These are phyloP conservation scores for Colletotrichum graminicola DNA, from an alignment of 2,329 filamentous ascomycete species.

Conservation along the genomic window DNA sequence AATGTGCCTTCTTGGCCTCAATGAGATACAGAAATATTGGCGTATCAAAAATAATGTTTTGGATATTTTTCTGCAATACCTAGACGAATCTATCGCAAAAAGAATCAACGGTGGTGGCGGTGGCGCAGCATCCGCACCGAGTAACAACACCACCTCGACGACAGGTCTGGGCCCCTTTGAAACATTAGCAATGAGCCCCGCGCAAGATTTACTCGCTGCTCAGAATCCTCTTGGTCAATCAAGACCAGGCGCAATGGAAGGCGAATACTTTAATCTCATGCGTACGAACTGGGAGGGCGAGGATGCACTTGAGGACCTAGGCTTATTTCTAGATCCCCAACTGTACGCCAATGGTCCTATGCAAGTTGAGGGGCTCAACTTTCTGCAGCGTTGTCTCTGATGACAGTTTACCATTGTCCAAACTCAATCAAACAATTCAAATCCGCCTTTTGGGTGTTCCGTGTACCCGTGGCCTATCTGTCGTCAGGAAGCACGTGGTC, in stretches of 20 bases:
- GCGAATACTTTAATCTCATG: slow-evolving; percentile 53
- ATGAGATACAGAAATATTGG: slow-evolving; percentile 57
- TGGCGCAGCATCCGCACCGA: slow-evolving; percentile 19
- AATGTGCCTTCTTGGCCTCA: slow-evolving; percentile 53
- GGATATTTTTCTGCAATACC: slow-evolving; percentile 54
- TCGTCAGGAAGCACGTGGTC: background rate
- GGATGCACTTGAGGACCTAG: slow-evolving; percentile 51
- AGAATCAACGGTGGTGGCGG: slow-evolving; percentile 47
- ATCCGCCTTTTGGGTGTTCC: background rate
- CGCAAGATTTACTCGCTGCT: background rate
- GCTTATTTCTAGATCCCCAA: slow-evolving; percentile 51
- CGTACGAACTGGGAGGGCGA: slow-evolving; percentile 53
- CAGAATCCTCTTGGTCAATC: slow-evolving; percentile 11
- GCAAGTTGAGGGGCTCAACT: slow-evolving; percentile 48
- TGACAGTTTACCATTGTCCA: no score
- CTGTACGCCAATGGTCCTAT: slow-evolving; percentile 45
- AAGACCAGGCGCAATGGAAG: slow-evolving; percentile 49
- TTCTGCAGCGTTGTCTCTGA: slow-evolving; percentile 48
- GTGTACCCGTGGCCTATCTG: background rate
- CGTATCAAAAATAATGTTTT: slow-evolving; percentile 55
- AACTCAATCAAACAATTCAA: background rate
- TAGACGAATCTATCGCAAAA: slow-evolving; percentile 54
- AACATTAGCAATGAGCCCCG: background rate
- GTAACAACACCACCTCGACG: slow-evolving; percentile 8
- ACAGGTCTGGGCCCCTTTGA: slow-evolving; percentile 24